Percentiles rank a stretch among this genome's conserved stretches.
These are phyloP conservation scores for Heterobasidion irregulare DNA, from an alignment of 1,284 basidiomycete genomes.

Conservation along the genomic window DNA sequence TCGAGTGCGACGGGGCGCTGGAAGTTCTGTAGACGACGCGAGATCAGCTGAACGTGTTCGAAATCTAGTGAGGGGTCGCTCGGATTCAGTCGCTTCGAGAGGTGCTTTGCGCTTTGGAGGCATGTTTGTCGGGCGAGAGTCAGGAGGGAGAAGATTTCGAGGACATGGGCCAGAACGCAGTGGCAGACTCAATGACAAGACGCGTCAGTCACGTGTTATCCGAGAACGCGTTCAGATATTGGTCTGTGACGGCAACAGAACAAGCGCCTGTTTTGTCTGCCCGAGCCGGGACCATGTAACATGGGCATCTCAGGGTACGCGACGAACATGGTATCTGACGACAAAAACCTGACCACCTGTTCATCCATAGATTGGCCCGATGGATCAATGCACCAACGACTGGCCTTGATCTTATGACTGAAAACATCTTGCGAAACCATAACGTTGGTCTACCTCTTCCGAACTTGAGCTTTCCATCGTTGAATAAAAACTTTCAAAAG, in stretches of 20 bases:
- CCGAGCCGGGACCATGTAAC: not conserved
- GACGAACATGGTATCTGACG: not conserved
- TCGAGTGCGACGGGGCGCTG: conserved; percentile 16
- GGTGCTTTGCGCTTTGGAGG: conserved; percentile 42
- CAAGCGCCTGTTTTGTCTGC: not conserved
- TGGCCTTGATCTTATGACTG: conserved; percentile 55
- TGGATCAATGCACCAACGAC: conserved; percentile 73
- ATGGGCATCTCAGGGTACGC: not conserved
- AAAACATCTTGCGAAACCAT: conserved; percentile 65
- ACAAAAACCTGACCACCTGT: no score
- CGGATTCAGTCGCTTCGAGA: conserved; percentile 5
- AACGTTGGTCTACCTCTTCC: conserved; percentile 34
- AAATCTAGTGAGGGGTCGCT: conserved; percentile 1
- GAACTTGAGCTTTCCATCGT: not conserved
- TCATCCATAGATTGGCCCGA: conserved; percentile 48
- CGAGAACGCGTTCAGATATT: not conserved
- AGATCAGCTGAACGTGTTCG: not conserved
- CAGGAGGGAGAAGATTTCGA: not conserved
- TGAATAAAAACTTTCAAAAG: conserved; percentile 24
- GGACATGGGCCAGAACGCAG: no score
- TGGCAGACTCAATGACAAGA: not conserved
- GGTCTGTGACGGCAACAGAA: not conserved
- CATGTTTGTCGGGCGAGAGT: conserved; percentile 19
- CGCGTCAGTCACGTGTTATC: not conserved
- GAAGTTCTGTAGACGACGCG: not conserved